Evolutionary conservation across 768 basidiomycete genomes (phyloP), one percentile per base, ranked within the genome.

Genomic region (Tricholoma furcatifolium): DNA sequence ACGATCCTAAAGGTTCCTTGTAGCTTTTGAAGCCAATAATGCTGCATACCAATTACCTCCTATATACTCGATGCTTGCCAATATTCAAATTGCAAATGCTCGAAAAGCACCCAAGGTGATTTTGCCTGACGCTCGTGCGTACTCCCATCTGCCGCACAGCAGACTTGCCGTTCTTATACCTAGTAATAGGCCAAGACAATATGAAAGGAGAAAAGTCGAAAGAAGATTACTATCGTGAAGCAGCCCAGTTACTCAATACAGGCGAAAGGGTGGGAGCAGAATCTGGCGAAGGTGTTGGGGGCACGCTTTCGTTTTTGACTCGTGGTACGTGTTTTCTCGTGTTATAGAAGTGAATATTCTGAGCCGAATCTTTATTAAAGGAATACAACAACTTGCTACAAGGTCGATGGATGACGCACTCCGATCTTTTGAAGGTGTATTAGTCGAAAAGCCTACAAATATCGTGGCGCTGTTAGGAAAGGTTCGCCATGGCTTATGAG

Each of bases 391-490:
- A 66, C 74, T 98, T 17, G 87, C 91, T 1, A 85, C 82, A 4
- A 82, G 90, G 18, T 80, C 85, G 14, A 82, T 93, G 76, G 87
- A 94, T 34, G 86, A 91, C 54, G 94, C 95, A 0, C 70, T 87
- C 59, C 80, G 84, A 17, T 82, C 87, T 1, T 95, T 97, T 60
- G 91, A 96, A 12, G 80, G 79, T 21, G 85, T 96, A 9, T 76
- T 98, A 8, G 74, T 74, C 2, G 76, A 83, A 56, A 88, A 88
- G 62, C 90, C 94, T 0, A 91, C 86, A 15, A 96, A 98, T 64
- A 65, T 97, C 5, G 82, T 95, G 32, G 94, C 95, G 0, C 74
- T 96, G 4, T 75, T 93, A 8, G 94, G 93, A 50, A 93, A 95
- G 75, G 93, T 88, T 43, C 43, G n/a, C 30, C 8, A 24, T 18